Percentiles rank a stretch among this genome's conserved stretches.
Conservation (phyloP, 495 filamentous ascomycete species). For the Letharia lupina region DNA sequence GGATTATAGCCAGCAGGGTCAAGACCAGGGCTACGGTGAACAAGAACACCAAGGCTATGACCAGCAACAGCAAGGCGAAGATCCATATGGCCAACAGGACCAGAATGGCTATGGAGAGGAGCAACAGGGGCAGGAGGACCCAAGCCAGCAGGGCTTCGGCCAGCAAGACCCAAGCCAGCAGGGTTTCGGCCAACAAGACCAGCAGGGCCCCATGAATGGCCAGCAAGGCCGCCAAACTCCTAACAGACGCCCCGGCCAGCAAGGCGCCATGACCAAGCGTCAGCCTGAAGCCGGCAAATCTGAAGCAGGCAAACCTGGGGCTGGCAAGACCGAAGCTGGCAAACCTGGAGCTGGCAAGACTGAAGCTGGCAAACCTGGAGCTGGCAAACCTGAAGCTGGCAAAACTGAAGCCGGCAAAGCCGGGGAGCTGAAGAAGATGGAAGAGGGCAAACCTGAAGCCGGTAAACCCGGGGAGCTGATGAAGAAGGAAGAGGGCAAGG, state of each 20-base stretch:
- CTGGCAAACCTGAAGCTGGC: too few species aligned
- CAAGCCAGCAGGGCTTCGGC: neutral
- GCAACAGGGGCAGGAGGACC: neutral
- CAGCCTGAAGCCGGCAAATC: neutral
- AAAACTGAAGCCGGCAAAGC: too few species aligned
- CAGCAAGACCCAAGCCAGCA: neutral
- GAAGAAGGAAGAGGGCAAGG: neutral
- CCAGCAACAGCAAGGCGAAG: constrained; percentile 8
- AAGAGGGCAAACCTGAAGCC: neutral
- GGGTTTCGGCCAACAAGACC: neutral
- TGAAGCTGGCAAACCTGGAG: neutral
- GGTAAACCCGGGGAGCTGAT: neutral
- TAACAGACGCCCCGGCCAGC: constrained; percentile 6
- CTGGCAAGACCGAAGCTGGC: neutral
- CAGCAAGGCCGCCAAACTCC: constrained; percentile 1
- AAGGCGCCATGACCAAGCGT: constrained; percentile 4
- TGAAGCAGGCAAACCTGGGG: neutral
- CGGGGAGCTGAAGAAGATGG: too few species aligned
- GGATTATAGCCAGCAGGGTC: neutral
- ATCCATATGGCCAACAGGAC: constrained; percentile 11
- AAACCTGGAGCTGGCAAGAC: neutral
- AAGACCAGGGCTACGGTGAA: neutral
- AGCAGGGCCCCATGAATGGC: neutral
- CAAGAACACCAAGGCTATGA: constrained; percentile 4
- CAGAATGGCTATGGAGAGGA: constrained; percentile 13